Evolutionary conservation across 805 yeast genomes (phyloP).

Genomic region (Wickerhamiella nectarea): DNA sequence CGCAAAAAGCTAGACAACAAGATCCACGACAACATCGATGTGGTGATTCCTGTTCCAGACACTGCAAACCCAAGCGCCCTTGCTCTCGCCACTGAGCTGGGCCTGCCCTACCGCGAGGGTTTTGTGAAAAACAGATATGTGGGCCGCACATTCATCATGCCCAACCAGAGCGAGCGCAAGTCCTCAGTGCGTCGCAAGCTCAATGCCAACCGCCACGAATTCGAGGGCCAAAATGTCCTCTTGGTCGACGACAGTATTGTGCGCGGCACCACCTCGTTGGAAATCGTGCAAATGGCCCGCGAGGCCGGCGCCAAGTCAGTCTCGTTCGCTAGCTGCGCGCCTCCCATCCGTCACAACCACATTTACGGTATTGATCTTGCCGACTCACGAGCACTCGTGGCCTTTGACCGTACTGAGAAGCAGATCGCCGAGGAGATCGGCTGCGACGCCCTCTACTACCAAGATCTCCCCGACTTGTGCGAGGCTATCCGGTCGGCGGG

Average conservation of each 20-base stretch:
- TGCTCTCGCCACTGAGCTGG: constrained; percentile 73
- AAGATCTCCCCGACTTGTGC: constrained; percentile 66
- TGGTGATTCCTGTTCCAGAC: constrained; percentile 95
- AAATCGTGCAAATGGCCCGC: constrained; percentile 94
- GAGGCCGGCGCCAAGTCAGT: constrained; percentile 96
- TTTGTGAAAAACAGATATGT: constrained; percentile 93
- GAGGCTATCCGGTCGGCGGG: constrained; percentile 51
- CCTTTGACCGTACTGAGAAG: constrained; percentile 59
- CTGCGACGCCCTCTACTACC: constrained; percentile 85
- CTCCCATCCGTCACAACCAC: constrained; percentile 92
- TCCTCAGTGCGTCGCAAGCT: constrained; percentile 88
- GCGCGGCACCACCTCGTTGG: constrained; percentile 93
- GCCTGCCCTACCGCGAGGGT: constrained; percentile 86
- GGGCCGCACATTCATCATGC: constrained; percentile 97
- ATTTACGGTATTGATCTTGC: constrained; percentile 97
- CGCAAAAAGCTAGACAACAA: constrained; percentile 30
- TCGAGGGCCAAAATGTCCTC: constrained; percentile 68
- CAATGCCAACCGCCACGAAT: constrained; percentile 92
- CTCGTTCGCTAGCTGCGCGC: constrained; percentile 95
- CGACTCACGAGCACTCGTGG: constrained; percentile 86
- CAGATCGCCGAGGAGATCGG: constrained; percentile 69
- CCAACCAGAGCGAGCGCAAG: constrained; percentile 86
- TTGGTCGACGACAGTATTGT: constrained; percentile 95
- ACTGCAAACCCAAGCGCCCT: constrained; percentile 93
- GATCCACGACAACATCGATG: constrained; percentile 58